Conservation (phyloP, 805 yeast genomes). For the Soucietia sequanensis region DNA sequence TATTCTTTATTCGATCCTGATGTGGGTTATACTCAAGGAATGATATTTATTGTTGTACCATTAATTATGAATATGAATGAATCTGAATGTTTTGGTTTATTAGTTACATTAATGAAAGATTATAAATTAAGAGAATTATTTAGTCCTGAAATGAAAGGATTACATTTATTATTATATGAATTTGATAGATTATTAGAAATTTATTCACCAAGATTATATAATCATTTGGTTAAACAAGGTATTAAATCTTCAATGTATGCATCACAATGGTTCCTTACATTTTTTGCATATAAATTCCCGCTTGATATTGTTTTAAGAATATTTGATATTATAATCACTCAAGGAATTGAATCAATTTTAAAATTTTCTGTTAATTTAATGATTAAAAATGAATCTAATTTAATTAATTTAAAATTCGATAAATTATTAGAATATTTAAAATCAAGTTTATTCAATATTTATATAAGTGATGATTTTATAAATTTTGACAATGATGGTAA, state of each 20-base stretch:
- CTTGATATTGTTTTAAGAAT: slow-evolving; percentile 82
- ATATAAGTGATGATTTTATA: slow-evolving; percentile 45
- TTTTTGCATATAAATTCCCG: slow-evolving; percentile 95
- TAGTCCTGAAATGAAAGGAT: slow-evolving; percentile 90
- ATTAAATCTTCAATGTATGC: slow-evolving; percentile 94
- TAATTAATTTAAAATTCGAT: slow-evolving; percentile 71
- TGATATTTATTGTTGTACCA: slow-evolving; percentile 92
- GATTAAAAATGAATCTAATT: slow-evolving; percentile 58
- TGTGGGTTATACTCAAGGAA: slow-evolving; percentile 97
- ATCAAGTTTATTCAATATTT: slow-evolving; percentile 72
- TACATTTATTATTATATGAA: slow-evolving; percentile 81
- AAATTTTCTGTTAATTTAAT: slow-evolving; percentile 82
- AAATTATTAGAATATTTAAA: slow-evolving; percentile 73
- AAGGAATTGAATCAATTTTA: slow-evolving; percentile 84
- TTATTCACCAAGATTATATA: slow-evolving; percentile 63
- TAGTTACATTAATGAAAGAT: slow-evolving; percentile 79
- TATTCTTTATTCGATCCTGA: slow-evolving; percentile 86
- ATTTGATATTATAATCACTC: slow-evolving; percentile 83
- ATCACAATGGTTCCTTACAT: slow-evolving; percentile 94
- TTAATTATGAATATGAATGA: slow-evolving; percentile 77
- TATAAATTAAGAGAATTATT: slow-evolving; percentile 79
- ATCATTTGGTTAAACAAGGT: slow-evolving; percentile 83
- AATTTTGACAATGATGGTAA: slow-evolving; percentile 10
- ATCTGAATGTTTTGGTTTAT: slow-evolving; percentile 78
- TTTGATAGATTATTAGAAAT: slow-evolving; percentile 87